A percentile compares a stretch with the other conserved stretches of the same genome.
These are phyloP conservation scores for Rosa multiflora DNA, from an alignment of 306 rosid genomes.

Conservation along the genomic window DNA sequence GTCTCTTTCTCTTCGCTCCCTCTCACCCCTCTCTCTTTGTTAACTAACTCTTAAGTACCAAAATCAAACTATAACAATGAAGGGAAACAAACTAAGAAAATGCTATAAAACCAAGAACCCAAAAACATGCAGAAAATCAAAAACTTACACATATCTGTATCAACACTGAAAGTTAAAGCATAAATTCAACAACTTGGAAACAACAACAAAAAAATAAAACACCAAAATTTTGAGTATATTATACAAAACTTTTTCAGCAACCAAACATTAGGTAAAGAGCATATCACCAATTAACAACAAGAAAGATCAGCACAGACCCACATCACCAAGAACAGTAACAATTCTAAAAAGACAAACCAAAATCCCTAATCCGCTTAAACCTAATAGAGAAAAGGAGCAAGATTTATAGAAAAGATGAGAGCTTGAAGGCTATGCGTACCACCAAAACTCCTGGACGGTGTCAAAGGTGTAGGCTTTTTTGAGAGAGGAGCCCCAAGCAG, in stretches of 20 bases:
- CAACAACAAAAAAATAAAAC: neutral
- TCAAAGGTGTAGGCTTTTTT: conserved; percentile 78
- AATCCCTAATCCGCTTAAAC: neutral
- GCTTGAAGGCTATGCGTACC: conserved; percentile 37
- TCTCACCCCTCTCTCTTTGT: neutral
- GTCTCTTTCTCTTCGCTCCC: neutral
- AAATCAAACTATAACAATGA: neutral
- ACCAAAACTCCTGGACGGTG: conserved; percentile 90
- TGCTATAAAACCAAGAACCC: neutral
- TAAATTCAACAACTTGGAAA: neutral
- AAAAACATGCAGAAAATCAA: neutral
- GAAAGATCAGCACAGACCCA: neutral
- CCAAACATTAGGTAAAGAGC: neutral
- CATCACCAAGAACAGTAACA: neutral
- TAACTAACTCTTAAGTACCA: neutral
- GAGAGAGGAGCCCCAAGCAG: conserved; percentile 87
- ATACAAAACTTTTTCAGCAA: neutral
- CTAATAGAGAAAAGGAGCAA: neutral
- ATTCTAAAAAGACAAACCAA: neutral
- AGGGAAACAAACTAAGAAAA: too few species aligned
- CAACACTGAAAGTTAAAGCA: neutral
- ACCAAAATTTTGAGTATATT: too few species aligned
- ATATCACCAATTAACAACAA: neutral
- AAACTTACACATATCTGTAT: neutral
- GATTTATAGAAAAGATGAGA: neutral